Evolutionary conservation across 495 filamentous ascomycete species (phyloP).

Genomic region (Podospora sp.): DNA sequence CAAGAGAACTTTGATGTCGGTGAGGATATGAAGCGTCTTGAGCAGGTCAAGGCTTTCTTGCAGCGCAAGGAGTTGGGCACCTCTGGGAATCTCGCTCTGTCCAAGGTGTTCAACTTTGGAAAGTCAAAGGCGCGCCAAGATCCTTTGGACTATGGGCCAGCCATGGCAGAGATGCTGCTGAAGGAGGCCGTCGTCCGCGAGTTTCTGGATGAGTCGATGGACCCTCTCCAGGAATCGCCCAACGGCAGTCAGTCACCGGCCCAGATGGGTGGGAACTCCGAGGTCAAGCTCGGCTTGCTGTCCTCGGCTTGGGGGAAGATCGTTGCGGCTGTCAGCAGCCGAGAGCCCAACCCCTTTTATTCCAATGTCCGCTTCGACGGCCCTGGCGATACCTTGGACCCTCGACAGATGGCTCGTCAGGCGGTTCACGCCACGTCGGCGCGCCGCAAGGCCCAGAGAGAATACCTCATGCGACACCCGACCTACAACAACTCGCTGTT

Average conservation of each 20-base stretch:
- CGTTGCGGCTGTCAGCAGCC: conserved; percentile 54
- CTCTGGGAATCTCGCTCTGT: conserved; percentile 76
- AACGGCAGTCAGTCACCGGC: conserved; percentile 41
- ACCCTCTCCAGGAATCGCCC: conserved; percentile 45
- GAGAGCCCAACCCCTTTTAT: conserved; percentile 95
- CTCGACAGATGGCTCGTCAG: conserved; percentile 83
- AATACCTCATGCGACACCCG: conserved; percentile 84
- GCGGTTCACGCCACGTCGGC: conserved; percentile 80
- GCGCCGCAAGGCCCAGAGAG: conserved; percentile 83
- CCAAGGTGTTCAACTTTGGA: conserved; percentile 83
- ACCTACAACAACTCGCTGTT: conserved; percentile 92
- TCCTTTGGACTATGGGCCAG: conserved; percentile 83
- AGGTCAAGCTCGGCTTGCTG: conserved; percentile 55
- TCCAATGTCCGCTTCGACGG: conserved; percentile 73
- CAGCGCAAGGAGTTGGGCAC: conserved; percentile 83
- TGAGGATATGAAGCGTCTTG: conserved; percentile 95
- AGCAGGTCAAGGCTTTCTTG: conserved; percentile 92
- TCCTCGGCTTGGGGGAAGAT: conserved; percentile 61
- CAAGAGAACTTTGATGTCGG: conserved; percentile 99
- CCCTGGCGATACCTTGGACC: conserved; percentile 76
- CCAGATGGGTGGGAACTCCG: conserved; percentile 27
- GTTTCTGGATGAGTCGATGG: conserved; percentile 78
- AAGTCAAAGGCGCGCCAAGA: conserved; percentile 68
- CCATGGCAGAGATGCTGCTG: conserved; percentile 89
- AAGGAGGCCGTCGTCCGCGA: conserved; percentile 94